Percentiles rank a stretch among this genome's conserved stretches.
Conservation (phyloP, 1,139 yeast species). For the Kluyveromyces marxianus region DNA sequence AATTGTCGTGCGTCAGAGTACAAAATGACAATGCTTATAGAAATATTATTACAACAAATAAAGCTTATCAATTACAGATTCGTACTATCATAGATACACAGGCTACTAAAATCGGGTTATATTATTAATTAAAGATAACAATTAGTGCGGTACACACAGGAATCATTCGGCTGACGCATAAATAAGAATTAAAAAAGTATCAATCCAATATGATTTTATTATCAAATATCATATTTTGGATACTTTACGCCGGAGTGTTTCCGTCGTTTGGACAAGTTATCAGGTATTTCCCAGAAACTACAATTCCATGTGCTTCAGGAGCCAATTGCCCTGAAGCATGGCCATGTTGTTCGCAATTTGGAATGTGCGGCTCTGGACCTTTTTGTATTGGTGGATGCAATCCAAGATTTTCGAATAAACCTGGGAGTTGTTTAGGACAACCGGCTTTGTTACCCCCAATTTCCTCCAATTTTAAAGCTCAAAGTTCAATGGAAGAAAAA, state of each 20-base stretch:
- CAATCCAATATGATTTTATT: neutral
- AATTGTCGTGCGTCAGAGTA: no score
- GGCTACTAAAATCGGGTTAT: no score
- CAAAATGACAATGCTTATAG: no score
- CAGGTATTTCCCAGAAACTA: neutral
- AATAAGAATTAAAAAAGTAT: no score
- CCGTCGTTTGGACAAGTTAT: neutral
- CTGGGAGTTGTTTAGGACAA: constrained; percentile 58
- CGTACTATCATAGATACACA: no score
- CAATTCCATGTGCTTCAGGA: constrained; percentile 41
- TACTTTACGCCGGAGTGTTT: neutral
- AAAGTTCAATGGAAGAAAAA: constrained; percentile 3
- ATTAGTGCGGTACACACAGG: no score
- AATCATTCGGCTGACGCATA: no score
- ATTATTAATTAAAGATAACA: no score
- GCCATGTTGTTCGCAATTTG: constrained; percentile 83
- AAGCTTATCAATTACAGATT: no score
- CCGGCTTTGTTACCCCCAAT: constrained; percentile 31
- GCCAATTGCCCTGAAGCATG: constrained; percentile 56
- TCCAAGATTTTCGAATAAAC: constrained; percentile 53
- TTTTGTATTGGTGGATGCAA: constrained; percentile 81
- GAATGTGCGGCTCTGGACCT: constrained; percentile 78
- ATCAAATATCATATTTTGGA: neutral
- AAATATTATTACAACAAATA: no score
- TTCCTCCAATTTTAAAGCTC: constrained; percentile 11